phyloP scores from a whole-genome alignment of 495 filamentous ascomycete species.

The Penicillium bovifimosum region DNA sequence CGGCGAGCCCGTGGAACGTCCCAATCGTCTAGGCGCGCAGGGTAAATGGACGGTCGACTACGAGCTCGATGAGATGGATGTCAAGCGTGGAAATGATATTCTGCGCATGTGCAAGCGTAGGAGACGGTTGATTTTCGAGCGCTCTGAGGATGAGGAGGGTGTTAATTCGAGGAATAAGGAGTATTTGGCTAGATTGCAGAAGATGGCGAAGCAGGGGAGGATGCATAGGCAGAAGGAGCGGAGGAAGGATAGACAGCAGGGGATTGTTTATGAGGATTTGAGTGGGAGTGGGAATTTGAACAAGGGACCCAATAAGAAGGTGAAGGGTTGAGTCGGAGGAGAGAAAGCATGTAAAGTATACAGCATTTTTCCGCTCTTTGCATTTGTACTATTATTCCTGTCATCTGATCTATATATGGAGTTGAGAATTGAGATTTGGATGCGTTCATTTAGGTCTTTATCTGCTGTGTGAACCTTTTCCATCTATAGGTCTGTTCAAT shows the following conservation, averaged over 20 bases:
- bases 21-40: slow-evolving; percentile 37
- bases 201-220: slow-evolving; percentile 41
- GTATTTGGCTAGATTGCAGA: slow-evolving; percentile 40
- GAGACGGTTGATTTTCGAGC: slow-evolving; percentile 2
- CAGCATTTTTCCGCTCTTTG: too few species aligned
- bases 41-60: slow-evolving; percentile 78
- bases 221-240: slow-evolving; percentile 45
- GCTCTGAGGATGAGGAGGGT: neutral
- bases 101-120: slow-evolving; percentile 44
- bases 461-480: too few species aligned
- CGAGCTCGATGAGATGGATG: slow-evolving; percentile 53
- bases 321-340: too few species aligned
- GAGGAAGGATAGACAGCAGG: slow-evolving; percentile 36
- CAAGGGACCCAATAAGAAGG: too few species aligned
- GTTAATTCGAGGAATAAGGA: slow-evolving; percentile 18
- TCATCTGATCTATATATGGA: too few species aligned
- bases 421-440: too few species aligned
- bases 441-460: too few species aligned
- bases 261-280: slow-evolving; percentile 24
- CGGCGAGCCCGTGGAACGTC: slow-evolving; percentile 55
- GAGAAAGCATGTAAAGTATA: too few species aligned
- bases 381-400: too few species aligned
- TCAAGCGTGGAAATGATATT: slow-evolving; percentile 24
- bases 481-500: too few species aligned
- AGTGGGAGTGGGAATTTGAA: neutral